Base-by-base conservation (phyloP, 1,139 yeast species). In the Yamadazyma taylorii region DNA sequence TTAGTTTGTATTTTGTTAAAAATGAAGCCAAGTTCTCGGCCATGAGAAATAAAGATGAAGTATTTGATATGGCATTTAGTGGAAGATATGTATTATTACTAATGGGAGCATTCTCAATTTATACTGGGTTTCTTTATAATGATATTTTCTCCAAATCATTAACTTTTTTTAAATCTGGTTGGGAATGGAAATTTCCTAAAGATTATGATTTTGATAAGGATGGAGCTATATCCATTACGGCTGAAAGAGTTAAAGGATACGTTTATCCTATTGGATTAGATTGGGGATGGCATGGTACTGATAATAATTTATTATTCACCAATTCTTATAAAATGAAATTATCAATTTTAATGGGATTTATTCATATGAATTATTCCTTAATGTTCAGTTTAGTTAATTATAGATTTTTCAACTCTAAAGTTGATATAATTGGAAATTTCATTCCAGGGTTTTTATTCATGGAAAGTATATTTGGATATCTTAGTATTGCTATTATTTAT, bases 211-310 rank as follows among this genome's bases (percentile, higher is more conserved):
- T 61, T 38, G 85, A 82, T 13, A 85, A 82, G 33, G 55, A 56
- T 33, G 71, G 69, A 0, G 56, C 69, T 5, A 46, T 58, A 4
- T 57, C 80, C 2, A 71, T 88, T 35, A 67, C 67, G 36, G 97
- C 92, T 3, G 64, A 69, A 17, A 75, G 73, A 48, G 64, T 71
- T 3, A 44, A 53, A 5, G 89, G 94, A 6, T 42, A 38, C 17
- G 56, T 79, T 10, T 94, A 94, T 58, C 74, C 85, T 8, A 68
- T 90, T 52, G 99, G 99, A 39, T 60, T 92, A 33, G 99, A 92
- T 62, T 87, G 88, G 66, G 86, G 84, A 12, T 92, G 99, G 99
- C 98, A 92, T 58, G 97, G 97, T 2, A 78, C 97, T 27, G 97
- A 92, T 44, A 94, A 94, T 63, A 85, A 84, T 45, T 73, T 92